A percentile compares a stretch with the other conserved stretches of the same genome.
Evolutionary conservation across 2,329 filamentous ascomycete genomes (phyloP).

Genomic region (Pseudopyrenochaeta lycopersici): DNA sequence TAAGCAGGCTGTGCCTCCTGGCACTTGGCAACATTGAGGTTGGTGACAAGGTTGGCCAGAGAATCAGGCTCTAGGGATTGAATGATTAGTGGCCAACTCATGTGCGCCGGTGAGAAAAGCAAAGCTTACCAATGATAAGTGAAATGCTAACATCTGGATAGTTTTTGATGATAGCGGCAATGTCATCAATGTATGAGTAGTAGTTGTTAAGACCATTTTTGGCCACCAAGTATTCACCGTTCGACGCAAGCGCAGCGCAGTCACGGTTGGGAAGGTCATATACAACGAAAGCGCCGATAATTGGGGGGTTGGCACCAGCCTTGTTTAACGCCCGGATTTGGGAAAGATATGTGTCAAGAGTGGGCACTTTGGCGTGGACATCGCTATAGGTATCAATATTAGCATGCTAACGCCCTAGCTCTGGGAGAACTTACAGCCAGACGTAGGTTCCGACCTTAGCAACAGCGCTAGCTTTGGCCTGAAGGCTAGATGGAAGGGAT

Average conservation of each 20-base stretch:
- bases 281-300: conserved; percentile 63
- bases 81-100: no score
- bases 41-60: conserved; percentile 69
- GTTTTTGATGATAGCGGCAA: conserved; percentile 60
- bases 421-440: conserved; percentile 49
- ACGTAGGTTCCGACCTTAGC: conserved; percentile 61
- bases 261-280: conserved; percentile 71
- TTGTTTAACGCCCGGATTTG: conserved; percentile 55
- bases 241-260: conserved; percentile 70
- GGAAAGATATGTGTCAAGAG: conserved; percentile 52
- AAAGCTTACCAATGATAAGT: conserved; percentile 56
- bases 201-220: conserved; percentile 60
- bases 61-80: conserved; percentile 62
- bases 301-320: conserved; percentile 51
- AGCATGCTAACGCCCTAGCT: background rate
- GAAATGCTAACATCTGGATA: conserved; percentile 62
- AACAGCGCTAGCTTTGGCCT: conserved; percentile 56
- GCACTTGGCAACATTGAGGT: conserved; percentile 63
- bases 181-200: conserved; percentile 61
- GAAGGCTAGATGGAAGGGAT: conserved; percentile 63
- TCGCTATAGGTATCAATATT: conserved; percentile 41
- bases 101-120: background rate
- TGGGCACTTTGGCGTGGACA: conserved; percentile 57
- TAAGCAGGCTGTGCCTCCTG: conserved; percentile 63
- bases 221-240: conserved; percentile 67